Percentiles rank a stretch among this genome's conserved stretches.
Evolutionary conservation across 176 grass and related monocot genomes (phyloP).

Genomic region (Rhynchospora tenuis): DNA sequence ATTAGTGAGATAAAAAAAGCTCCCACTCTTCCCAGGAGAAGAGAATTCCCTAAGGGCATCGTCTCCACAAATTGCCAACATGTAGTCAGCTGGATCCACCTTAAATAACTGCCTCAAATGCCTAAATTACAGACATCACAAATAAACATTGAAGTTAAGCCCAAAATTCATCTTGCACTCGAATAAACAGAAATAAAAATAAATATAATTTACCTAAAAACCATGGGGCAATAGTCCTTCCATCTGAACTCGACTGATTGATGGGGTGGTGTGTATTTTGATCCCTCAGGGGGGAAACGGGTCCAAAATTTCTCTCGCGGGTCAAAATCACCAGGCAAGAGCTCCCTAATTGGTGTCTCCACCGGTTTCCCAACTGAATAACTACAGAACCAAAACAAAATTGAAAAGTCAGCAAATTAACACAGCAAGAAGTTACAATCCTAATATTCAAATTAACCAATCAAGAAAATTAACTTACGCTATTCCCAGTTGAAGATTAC

Average conservation of each 20-base stretch:
- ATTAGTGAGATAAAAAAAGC: constrained; percentile 85
- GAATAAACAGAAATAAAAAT: not conserved
- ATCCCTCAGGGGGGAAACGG: constrained; percentile 68
- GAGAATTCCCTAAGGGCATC: constrained; percentile 72
- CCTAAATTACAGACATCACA: constrained; percentile 31
- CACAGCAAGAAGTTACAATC: not conserved
- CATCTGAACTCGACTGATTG: constrained; percentile 60
- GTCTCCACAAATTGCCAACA: constrained; percentile 75
- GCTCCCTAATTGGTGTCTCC: constrained; percentile 38
- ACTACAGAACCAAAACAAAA: constrained; percentile 44
- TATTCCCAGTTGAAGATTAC: constrained; percentile 89
- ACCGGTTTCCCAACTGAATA: constrained; percentile 66
- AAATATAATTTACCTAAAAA: constrained; percentile 50
- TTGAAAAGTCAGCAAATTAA: not conserved
- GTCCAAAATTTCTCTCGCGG: constrained; percentile 78
- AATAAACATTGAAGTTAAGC: constrained; percentile 19
- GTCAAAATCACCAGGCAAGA: constrained; percentile 39
- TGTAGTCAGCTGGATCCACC: constrained; percentile 78
- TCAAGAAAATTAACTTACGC: constrained; percentile 25
- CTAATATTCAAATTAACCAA: not conserved
- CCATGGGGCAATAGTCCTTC: constrained; percentile 90
- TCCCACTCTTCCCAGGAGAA: constrained; percentile 81
- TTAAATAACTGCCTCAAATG: constrained; percentile 69
- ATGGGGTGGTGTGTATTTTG: constrained; percentile 67
- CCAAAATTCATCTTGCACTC: not conserved